Evolutionary conservation across 2,329 filamentous ascomycete species (phyloP).

Genomic region (Tolypocladium guangdongense): DNA sequence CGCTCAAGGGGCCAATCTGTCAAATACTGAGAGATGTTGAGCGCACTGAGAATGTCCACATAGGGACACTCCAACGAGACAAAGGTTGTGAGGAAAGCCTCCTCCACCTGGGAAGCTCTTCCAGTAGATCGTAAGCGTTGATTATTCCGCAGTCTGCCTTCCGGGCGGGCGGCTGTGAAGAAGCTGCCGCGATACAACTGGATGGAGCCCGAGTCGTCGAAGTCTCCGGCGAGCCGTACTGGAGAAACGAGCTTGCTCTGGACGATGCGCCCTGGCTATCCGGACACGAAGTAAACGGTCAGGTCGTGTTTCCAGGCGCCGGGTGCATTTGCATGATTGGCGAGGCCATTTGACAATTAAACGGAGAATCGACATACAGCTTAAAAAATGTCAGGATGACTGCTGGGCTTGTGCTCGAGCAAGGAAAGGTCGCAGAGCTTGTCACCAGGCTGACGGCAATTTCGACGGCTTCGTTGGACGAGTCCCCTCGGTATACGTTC

Average conservation of each 20-base stretch:
- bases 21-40: constrained; percentile 5
- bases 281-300: constrained; percentile 22
- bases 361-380: neutral
- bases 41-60: constrained; percentile 4
- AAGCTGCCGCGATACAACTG: constrained; percentile 27
- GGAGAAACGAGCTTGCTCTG: constrained; percentile 11
- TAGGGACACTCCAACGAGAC: constrained; percentile 7
- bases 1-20: constrained; percentile 7
- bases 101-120: constrained; percentile 9
- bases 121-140: constrained; percentile 9
- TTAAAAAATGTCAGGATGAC: constrained; percentile 12
- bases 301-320: constrained; percentile 26
- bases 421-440: constrained; percentile 15
- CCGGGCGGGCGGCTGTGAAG: constrained; percentile 5
- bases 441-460: constrained; percentile 15
- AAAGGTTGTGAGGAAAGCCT: constrained; percentile 4
- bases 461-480: constrained; percentile 8
- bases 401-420: constrained; percentile 16
- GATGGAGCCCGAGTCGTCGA: constrained; percentile 7
- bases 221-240: constrained; percentile 8
- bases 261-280: constrained; percentile 22
- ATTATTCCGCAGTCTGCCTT: constrained; percentile 3
- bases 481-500: constrained; percentile 16
- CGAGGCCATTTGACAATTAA: constrained; percentile 15
- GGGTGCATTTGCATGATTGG: constrained; percentile 22